These are phyloP conservation scores for Cytospora chrysosperma DNA, from an alignment of 2,329 filamentous ascomycete species.

Conservation along the genomic window DNA sequence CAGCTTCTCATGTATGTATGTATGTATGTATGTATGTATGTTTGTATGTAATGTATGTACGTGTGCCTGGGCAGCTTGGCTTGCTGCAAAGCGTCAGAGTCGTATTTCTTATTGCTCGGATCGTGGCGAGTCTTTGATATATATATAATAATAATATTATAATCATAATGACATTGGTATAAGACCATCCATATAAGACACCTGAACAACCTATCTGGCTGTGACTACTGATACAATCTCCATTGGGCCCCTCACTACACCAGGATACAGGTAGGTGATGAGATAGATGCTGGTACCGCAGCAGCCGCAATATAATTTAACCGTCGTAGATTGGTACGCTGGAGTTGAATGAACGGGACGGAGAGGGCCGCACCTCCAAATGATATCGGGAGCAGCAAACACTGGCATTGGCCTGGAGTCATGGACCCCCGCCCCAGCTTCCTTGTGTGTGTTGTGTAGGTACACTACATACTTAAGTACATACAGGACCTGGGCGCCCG, in stretches of 20 bases:
- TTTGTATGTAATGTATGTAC: no score
- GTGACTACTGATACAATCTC: neutral
- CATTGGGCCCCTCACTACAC: neutral
- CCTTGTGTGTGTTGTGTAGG: neutral
- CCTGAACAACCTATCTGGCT: no score
- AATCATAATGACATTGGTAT: no score
- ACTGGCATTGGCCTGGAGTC: neutral
- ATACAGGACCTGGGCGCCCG: neutral
- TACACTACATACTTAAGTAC: neutral
- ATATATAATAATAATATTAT: no score
- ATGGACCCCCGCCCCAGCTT: constrained; percentile 6
- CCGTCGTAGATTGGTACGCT: no score
- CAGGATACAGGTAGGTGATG: neutral
- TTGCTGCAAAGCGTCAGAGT: no score
- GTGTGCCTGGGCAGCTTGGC: no score
- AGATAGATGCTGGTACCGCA: neutral
- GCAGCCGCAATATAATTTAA: neutral
- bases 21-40: no score
- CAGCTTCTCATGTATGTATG: neutral
- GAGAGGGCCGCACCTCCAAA: neutral
- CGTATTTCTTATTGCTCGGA: neutral
- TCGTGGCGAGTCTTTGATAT: neutral
- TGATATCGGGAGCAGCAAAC: neutral
- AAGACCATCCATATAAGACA: no score
- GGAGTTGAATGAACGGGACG: neutral